These are phyloP conservation scores for Phytophthora melonis DNA, from an alignment of 352 stramenopile species.

Conservation along the genomic window DNA sequence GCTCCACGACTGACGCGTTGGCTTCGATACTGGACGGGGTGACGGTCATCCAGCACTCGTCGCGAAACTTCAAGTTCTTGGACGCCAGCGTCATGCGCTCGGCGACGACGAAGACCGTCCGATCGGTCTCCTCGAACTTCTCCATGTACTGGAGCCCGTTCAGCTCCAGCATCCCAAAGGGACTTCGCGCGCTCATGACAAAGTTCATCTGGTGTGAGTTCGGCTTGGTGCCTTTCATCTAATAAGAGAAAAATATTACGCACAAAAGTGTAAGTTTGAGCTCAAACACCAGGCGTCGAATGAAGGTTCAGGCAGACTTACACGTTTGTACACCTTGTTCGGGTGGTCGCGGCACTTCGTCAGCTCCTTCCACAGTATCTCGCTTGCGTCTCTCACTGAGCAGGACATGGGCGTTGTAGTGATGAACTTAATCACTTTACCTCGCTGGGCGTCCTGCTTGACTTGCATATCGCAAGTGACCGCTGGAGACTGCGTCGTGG, in stretches of 20 bases:
- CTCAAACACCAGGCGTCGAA: background rate
- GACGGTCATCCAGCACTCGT: constrained; percentile 38
- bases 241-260: constrained; percentile 1
- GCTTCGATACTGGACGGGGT: background rate
- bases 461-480: constrained; percentile 36
- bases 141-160: constrained; percentile 40
- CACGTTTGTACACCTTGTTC: constrained; percentile 36
- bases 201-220: constrained; percentile 38
- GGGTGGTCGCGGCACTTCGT: constrained; percentile 29
- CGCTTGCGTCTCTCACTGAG: constrained; percentile 14
- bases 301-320: constrained; percentile 14
- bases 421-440: constrained; percentile 34
- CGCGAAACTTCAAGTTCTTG: constrained; percentile 24
- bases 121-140: constrained; percentile 30
- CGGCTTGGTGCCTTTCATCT: constrained; percentile 21
- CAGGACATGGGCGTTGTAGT: constrained; percentile 38
- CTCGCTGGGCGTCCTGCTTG: constrained; percentile 22
- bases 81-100: constrained; percentile 23
- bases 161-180: constrained; percentile 22
- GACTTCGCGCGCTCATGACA: constrained; percentile 20
- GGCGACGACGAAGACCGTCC: constrained; percentile 22
- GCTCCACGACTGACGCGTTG: constrained; percentile 11
- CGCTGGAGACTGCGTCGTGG: background rate
- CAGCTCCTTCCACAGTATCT: constrained; percentile 38
- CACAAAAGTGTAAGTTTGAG: background rate